These are phyloP conservation scores for Orychophragmus violaceus DNA, from an alignment of 345 rosid genomes.

Conservation along the genomic window DNA sequence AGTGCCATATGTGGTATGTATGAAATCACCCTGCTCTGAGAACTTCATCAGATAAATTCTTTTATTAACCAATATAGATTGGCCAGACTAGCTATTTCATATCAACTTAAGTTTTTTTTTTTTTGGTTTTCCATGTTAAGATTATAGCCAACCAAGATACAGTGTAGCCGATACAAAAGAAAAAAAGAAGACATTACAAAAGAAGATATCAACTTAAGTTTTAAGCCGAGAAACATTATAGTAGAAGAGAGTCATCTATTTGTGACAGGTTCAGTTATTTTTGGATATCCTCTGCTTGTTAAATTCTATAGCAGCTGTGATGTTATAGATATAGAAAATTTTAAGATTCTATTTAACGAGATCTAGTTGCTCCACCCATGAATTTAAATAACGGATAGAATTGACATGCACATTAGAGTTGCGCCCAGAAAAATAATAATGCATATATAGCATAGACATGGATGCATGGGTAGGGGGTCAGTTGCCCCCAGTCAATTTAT, in stretches of 20 bases:
- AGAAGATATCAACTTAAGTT: no score
- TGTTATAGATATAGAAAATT: no score
- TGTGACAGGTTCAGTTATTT: not conserved
- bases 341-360: no score
- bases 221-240: not conserved
- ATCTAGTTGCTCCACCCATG: no score
- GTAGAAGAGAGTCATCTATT: not conserved
- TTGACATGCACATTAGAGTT: not conserved
- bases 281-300: not conserved
- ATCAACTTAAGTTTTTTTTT: no score
- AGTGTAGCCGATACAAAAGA: no score
- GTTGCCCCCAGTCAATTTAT: no score
- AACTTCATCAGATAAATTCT: not conserved
- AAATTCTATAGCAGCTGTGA: not conserved
- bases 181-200: no score
- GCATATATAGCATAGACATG: not conserved
- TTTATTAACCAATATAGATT: not conserved
- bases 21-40: not conserved
- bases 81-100: not conserved
- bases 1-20: not conserved
- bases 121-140: no score
- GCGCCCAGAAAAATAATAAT: not conserved
- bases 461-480: no score
- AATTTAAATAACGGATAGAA: constrained; percentile 4
- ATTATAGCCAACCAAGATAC: no score